Conservation (phyloP, 179 eudicot species). For the Gypsophila paniculata region DNA sequence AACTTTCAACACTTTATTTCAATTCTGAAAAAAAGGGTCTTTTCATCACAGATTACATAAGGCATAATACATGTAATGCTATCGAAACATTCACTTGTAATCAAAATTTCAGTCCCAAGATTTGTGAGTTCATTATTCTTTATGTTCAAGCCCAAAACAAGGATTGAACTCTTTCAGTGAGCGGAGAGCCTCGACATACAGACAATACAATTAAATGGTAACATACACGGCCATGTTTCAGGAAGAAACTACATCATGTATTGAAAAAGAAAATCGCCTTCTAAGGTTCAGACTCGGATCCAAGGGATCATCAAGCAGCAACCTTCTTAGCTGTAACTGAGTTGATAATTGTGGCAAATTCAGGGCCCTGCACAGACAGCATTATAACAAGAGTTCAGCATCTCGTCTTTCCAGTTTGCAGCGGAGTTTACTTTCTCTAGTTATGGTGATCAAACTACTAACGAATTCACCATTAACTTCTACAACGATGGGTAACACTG, state of each 20-base stretch:
- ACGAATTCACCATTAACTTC: too few relatives aligned
- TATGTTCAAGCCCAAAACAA: constrained; percentile 5
- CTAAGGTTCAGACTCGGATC: constrained; percentile 11
- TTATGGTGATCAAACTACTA: neutral
- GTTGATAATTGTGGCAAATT: constrained; percentile 83
- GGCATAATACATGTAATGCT: neutral
- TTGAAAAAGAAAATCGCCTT: neutral
- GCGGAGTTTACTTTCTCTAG: neutral
- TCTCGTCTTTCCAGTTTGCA: neutral
- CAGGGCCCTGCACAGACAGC: constrained; percentile 63
- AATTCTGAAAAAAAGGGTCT: neutral
- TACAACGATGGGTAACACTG: too few relatives aligned
- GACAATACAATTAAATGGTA: constrained; percentile 6
- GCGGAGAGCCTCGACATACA: constrained; percentile 10
- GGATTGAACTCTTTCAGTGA: constrained; percentile 6
- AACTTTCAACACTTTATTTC: neutral
- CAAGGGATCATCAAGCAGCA: constrained; percentile 53
- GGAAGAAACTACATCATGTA: constrained; percentile 5
- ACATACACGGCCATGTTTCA: constrained; percentile 7
- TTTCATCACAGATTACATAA: neutral
- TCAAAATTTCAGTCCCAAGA: constrained; percentile 21
- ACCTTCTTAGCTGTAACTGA: constrained; percentile 90
- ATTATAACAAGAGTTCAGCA: too few relatives aligned
- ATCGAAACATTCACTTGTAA: constrained; percentile 6
- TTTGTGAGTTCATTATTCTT: constrained; percentile 17